Base-by-base conservation (phyloP, 2,329 filamentous ascomycete species). In the Diaporthe humulicola region DNA sequence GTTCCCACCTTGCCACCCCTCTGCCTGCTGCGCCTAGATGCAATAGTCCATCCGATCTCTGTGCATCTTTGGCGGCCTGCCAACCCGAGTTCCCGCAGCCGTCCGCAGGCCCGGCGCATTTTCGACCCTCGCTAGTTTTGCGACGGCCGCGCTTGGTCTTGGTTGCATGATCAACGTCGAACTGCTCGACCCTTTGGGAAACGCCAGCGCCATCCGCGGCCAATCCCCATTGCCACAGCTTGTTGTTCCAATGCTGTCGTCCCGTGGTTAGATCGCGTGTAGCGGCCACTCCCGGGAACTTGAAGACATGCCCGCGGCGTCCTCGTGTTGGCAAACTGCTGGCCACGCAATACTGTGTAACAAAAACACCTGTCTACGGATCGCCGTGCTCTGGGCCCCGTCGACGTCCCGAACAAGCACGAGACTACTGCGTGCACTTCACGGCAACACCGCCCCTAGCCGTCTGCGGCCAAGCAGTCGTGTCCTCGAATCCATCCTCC, bases 371-470 rank as follows among this genome's bases (percentile, higher is more conserved):
- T 38, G 48, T 52, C 22, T 22, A n/a, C 48, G 64, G 64, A 52
- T 50, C 45, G n/a, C 30, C 64, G 64, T 67, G 64, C 64, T 67
- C 64, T 52, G 30, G 64, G 38, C 50, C 64, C 64, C 45, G 8
- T 67, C 64, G 45, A 67, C 45, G 48, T 52, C 64, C 45, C 64
- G 45, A 40, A 67, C 45, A 38, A 52, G 64, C 45, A 67, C 64
- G 38, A 28, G 45, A 52, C 64, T 67, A 38, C 64, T 67, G 45
- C 45, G 64, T 19, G 33, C 64, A 67, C 64, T 67, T 52, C 30
- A 67, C 64, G 64, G 64, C 64, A 67, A 52, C 64, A 67, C 64
- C 64, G 64, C 64, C 64, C n/a, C 64, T 67, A 52, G n/a, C 42
- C 64, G 22, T 38, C 64, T 67, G 22, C 14, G 64, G 64, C 2